Evolutionary conservation across 2,329 filamentous ascomycete species (phyloP).

Genomic region (Botrytis deweyae): DNA sequence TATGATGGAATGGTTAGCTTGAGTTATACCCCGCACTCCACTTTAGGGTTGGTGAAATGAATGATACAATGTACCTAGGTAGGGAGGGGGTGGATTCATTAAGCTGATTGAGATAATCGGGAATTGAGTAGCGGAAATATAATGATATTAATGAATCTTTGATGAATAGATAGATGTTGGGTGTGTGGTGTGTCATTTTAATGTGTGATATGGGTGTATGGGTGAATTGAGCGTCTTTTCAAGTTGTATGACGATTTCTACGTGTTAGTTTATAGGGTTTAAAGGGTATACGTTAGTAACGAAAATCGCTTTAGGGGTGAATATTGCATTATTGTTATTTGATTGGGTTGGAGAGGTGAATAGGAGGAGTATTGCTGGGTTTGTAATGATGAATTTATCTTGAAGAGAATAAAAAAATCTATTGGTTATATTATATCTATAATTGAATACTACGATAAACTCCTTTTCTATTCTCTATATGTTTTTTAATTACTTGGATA

Average conservation of each 20-base stretch:
- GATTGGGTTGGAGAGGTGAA: no score
- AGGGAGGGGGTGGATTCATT: neutral
- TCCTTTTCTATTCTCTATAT: no score
- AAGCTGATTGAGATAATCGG: neutral
- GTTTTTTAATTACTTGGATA: no score
- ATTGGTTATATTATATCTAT: no score
- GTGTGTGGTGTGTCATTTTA: no score
- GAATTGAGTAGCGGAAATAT: neutral
- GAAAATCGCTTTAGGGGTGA: neutral
- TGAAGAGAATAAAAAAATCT: no score
- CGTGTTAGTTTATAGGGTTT: neutral
- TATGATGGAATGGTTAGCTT: neutral
- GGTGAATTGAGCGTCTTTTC: neutral
- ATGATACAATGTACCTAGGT: neutral
- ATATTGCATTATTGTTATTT: neutral
- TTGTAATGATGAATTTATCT: no score
- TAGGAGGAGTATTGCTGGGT: no score
- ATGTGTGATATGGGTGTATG: neutral
- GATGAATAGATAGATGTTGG: neutral
- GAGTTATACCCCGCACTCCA: neutral
- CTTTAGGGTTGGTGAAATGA: neutral
- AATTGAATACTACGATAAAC: no score
- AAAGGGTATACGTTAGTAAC: neutral
- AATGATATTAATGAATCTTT: conserved; percentile 7
- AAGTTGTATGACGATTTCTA: neutral